A percentile compares a stretch with the other conserved stretches of the same genome.
Evolutionary conservation across 257 asterid genomes (phyloP).

Genomic region (Solanum tarijense): DNA sequence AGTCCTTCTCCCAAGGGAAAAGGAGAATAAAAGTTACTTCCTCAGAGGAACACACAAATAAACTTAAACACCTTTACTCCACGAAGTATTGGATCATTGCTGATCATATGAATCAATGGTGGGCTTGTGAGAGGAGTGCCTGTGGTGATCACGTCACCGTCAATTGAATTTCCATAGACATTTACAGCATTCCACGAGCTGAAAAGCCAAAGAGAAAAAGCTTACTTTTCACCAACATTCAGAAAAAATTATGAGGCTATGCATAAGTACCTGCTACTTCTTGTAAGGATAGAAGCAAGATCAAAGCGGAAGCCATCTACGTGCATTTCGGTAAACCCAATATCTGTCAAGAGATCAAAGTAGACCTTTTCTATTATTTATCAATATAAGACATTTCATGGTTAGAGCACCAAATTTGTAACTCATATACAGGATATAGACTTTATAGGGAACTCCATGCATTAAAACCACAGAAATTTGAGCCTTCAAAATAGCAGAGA

Average conservation of each 20-base stretch:
- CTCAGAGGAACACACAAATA: background rate
- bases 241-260: background rate
- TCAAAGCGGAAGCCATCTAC: slow-evolving; percentile 96
- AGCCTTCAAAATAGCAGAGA: background rate
- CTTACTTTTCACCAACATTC: background rate
- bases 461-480: background rate
- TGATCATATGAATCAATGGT: slow-evolving; percentile 81
- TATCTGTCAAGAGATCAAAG: slow-evolving; percentile 50
- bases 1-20: background rate
- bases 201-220: slow-evolving; percentile 7
- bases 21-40: background rate
- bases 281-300: slow-evolving; percentile 91
- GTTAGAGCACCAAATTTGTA: background rate
- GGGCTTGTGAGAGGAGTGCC: slow-evolving; percentile 86
- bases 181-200: slow-evolving; percentile 84
- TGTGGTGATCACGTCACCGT: slow-evolving; percentile 56
- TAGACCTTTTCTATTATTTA: background rate
- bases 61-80: slow-evolving; percentile 63
- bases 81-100: slow-evolving; percentile 83
- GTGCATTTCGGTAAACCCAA: slow-evolving; percentile 96
- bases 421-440: background rate
- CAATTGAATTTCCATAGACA: slow-evolving; percentile 59
- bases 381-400: background rate
- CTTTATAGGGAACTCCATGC: background rate
- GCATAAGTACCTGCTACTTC: slow-evolving; percentile 81